Evolutionary conservation across 768 basidiomycete species (phyloP).

Genomic region (Clathrus columnatus): DNA sequence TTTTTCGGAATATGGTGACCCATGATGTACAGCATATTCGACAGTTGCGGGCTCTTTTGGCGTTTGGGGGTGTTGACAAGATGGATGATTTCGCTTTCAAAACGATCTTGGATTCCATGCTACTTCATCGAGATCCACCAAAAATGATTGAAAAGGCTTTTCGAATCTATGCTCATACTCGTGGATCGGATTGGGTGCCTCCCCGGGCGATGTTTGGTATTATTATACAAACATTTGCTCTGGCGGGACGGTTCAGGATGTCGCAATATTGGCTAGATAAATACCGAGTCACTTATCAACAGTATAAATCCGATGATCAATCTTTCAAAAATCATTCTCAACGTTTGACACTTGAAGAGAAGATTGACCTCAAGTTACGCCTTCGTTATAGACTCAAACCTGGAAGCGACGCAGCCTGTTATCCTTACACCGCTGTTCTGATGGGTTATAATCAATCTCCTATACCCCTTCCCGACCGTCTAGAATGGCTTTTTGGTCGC

Average conservation of each 20-base stretch:
- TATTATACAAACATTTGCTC: not conserved
- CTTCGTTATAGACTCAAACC: not conserved
- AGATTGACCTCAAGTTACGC: not conserved
- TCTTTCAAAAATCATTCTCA: not conserved
- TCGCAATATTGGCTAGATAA: conserved; percentile 6
- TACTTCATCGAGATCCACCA: not conserved
- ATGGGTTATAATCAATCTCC: not conserved
- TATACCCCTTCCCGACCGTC: not conserved
- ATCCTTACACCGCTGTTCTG: conserved; percentile 4
- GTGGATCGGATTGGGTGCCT: not conserved
- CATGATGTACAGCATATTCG: not conserved
- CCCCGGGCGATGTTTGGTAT: not conserved
- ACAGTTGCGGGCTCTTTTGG: not conserved
- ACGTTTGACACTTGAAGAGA: not conserved
- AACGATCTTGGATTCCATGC: conserved; percentile 1
- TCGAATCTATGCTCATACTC: not conserved
- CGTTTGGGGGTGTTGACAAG: not conserved
- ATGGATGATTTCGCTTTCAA: conserved; percentile 8
- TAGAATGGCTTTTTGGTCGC: conserved; percentile 1
- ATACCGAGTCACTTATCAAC: not conserved
- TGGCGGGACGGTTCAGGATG: not conserved
- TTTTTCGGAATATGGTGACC: not conserved
- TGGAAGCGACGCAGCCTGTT: not conserved
- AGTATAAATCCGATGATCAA: not conserved
- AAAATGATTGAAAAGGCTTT: conserved; percentile 1